Evolutionary conservation across 805 yeast genomes (phyloP).

Genomic region (Suhomyces sp.): DNA sequence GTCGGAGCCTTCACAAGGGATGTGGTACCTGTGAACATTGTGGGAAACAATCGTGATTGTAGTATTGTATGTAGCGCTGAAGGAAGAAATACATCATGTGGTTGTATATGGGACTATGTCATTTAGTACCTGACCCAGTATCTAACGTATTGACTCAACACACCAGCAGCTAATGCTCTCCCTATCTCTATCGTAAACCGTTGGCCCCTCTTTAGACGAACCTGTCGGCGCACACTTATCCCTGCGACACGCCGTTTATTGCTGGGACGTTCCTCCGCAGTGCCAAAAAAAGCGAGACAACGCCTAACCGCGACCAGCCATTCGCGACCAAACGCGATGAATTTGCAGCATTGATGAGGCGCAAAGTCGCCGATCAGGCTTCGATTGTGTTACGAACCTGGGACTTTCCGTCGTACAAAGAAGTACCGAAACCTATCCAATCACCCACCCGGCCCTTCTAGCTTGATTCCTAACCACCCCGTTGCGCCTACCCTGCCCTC

Average conservation of each 20-base stretch:
- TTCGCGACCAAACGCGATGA: neutral
- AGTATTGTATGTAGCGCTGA: neutral
- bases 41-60: neutral
- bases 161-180: neutral
- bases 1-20: neutral
- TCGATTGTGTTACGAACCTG: neutral
- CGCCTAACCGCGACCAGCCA: slow-evolving; percentile 1
- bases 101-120: neutral
- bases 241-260: slow-evolving; percentile 2
- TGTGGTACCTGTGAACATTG: neutral
- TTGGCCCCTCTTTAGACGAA: neutral
- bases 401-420: neutral
- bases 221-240: neutral
- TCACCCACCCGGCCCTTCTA: neutral
- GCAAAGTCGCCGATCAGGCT: neutral
- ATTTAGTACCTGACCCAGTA: neutral
- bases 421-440: neutral
- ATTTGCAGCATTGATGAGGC: neutral
- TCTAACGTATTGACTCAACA: neutral
- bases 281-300: neutral
- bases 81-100: neutral
- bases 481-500: neutral
- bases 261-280: neutral
- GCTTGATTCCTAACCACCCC: neutral
- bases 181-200: too few relatives aligned